Conservation (phyloP, 139 green algal species). For the Eudorina sp. region DNA sequence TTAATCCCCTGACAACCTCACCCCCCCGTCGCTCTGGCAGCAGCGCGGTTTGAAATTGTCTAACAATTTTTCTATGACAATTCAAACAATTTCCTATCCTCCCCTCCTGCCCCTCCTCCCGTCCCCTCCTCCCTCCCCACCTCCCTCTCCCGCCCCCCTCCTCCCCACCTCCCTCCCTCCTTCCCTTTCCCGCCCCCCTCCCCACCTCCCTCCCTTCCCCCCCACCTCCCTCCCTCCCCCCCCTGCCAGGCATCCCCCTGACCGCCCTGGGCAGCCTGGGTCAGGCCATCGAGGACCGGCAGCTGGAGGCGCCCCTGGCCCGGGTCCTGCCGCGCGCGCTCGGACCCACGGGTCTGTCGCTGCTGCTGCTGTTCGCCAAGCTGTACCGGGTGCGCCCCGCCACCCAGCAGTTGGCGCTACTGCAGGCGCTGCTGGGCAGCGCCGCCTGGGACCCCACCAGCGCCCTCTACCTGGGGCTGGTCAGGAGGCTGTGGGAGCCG, state of each 20-base stretch:
- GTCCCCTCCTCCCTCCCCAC: no score
- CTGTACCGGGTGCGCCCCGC: conserved; percentile 34
- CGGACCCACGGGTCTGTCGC: neutral
- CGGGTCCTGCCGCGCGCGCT: neutral
- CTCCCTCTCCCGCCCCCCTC: no score
- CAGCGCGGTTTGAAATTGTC: no score
- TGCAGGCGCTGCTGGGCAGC: conserved; percentile 21
- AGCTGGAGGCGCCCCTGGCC: neutral
- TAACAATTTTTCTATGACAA: no score
- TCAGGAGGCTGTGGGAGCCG: conserved; percentile 32
- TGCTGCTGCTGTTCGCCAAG: conserved; percentile 44
- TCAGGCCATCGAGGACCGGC: neutral
- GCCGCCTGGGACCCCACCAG: neutral
- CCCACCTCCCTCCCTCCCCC: neutral
- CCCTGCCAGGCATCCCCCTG: conserved; percentile 6
- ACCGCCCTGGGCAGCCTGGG: conserved; percentile 24
- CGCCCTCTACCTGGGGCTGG: neutral
- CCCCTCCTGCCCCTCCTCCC: no score
- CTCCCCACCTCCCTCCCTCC: no score
- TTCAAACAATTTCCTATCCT: no score
- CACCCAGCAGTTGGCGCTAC: conserved; percentile 30
- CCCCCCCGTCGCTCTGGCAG: no score
- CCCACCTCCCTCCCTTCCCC: neutral
- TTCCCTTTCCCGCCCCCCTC: no score
- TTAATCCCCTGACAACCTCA: no score